These are phyloP conservation scores for Oehlia diaphana DNA, from an alignment of 192 early-diverging fungal genomes.

Conservation along the genomic window DNA sequence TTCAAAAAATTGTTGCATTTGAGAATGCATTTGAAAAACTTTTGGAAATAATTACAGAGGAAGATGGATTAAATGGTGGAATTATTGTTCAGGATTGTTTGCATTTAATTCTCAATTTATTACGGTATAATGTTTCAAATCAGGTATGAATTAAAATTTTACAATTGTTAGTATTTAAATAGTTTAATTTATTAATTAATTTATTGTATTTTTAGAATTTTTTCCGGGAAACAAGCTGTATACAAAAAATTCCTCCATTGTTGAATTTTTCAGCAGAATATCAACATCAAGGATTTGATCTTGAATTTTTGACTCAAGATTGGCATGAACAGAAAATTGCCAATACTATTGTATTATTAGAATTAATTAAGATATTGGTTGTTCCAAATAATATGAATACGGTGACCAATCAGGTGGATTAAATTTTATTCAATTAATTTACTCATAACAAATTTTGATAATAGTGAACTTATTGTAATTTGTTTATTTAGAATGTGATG, in stretches of 20 bases:
- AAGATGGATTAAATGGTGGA: constrained; percentile 88
- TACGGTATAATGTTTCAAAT: constrained; percentile 96
- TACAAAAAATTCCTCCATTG: constrained; percentile 82
- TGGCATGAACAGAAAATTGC: constrained; percentile 84
- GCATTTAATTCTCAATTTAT: constrained; percentile 86
- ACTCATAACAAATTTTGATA: background rate
- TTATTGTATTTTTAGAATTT: constrained; percentile 61
- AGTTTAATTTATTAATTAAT: background rate
- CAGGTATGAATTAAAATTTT: constrained; percentile 59
- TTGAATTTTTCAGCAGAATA: constrained; percentile 54
- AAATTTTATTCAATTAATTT: constrained; percentile 2
- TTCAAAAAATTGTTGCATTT: constrained; percentile 99
- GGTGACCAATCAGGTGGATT: constrained; percentile 72
- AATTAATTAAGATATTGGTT: constrained; percentile 86
- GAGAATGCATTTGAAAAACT: constrained; percentile 96
- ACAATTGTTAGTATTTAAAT: background rate
- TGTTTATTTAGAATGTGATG: constrained; percentile 67
- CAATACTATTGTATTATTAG: constrained; percentile 87
- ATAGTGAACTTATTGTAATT: background rate
- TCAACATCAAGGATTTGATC: constrained; percentile 42
- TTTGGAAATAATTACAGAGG: constrained; percentile 83
- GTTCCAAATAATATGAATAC: constrained; percentile 89
- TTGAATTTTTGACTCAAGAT: constrained; percentile 47
- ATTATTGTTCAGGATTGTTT: constrained; percentile 98
- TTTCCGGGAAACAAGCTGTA: constrained; percentile 95